Conservation (phyloP, 768 basidiomycete species). For the Trametes elegans region DNA sequence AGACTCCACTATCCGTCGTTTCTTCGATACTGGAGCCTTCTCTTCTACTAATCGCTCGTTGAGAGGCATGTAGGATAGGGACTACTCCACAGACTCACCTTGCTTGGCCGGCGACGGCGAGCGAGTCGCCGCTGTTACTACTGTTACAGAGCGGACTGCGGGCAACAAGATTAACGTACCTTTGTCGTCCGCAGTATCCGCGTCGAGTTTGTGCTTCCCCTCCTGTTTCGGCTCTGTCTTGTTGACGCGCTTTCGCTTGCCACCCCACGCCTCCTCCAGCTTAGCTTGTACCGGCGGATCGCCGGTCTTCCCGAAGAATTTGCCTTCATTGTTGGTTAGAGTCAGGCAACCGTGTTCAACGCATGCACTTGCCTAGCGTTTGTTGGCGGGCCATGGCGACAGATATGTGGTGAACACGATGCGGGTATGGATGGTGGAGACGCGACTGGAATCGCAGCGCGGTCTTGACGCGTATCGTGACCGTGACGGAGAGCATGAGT, state of each 20-base stretch:
- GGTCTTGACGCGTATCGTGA: constrained; percentile 27
- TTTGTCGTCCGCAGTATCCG: background rate
- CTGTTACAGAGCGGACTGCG: background rate
- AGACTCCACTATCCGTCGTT: constrained; percentile 35
- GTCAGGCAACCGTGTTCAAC: background rate
- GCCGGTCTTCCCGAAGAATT: constrained; percentile 76
- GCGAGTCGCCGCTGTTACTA: background rate
- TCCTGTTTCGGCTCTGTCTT: constrained; percentile 24
- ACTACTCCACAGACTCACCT: background rate
- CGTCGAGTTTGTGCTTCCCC: constrained; percentile 22
- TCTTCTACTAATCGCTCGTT: background rate
- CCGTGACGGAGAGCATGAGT: constrained; percentile 26
- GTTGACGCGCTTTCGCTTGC: constrained; percentile 38
- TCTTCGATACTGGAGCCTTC: constrained; percentile 26
- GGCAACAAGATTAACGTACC: background rate
- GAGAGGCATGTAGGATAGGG: background rate
- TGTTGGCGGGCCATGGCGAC: constrained; percentile 66
- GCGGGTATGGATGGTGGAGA: constrained; percentile 10
- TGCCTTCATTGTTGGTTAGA: constrained; percentile 46
- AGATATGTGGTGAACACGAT: constrained; percentile 4
- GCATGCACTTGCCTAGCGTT: constrained; percentile 53
- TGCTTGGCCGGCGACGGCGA: background rate
- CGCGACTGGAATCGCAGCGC: constrained; percentile 19
- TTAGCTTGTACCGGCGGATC: constrained; percentile 76
- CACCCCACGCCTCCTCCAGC: constrained; percentile 72